Evolutionary conservation across 2,329 filamentous ascomycete species (phyloP).

Genomic region (Lachnum nothofagi): DNA sequence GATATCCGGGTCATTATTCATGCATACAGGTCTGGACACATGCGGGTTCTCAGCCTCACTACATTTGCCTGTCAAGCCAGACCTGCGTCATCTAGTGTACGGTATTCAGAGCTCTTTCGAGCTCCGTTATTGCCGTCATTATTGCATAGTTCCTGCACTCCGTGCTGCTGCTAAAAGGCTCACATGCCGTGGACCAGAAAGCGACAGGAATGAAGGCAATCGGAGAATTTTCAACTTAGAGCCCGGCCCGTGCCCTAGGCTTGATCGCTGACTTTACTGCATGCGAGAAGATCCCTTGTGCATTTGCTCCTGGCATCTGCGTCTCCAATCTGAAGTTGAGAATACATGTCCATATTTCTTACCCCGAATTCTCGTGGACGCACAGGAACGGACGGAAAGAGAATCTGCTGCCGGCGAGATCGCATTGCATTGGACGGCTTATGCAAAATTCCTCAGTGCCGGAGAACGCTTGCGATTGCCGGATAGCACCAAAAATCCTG

Average conservation of each 20-base stretch:
- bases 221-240: constrained; percentile 27
- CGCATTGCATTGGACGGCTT: neutral
- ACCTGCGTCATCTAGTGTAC: constrained; percentile 17
- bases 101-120: constrained; percentile 10
- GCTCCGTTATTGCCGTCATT: neutral
- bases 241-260: constrained; percentile 25
- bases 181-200: constrained; percentile 18
- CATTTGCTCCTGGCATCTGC: neutral
- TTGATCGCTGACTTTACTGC: constrained; percentile 16
- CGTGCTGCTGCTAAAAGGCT: constrained; percentile 23
- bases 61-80: constrained; percentile 11
- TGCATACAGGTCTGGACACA: neutral
- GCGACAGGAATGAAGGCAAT: constrained; percentile 24
- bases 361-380: neutral
- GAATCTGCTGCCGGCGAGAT: constrained; percentile 5
- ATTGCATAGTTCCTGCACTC: constrained; percentile 22
- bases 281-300: constrained; percentile 2
- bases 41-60: neutral
- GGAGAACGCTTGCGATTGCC: constrained; percentile 4
- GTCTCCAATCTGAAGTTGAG: neutral
- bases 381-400: neutral
- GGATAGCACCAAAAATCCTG: neutral
- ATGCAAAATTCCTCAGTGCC: constrained; percentile 1
- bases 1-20: too few relatives aligned
- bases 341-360: neutral